Evolutionary conservation across 768 basidiomycete genomes (phyloP), one percentile per base, ranked within the genome.

Genomic region (Tremella yokohamensis): DNA sequence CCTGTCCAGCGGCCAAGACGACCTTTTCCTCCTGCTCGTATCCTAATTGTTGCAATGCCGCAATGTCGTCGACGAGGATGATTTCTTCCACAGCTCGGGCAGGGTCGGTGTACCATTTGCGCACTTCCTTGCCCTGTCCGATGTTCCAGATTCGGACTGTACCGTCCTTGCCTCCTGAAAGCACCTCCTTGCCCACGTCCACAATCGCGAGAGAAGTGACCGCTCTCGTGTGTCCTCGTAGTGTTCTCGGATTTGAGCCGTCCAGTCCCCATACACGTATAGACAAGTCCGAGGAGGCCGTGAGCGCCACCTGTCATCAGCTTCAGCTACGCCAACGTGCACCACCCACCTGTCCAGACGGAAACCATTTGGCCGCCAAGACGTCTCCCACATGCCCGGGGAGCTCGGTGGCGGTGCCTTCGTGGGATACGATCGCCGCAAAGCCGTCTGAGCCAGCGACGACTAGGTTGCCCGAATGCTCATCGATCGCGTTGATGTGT

Each of bases 101-200:
- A 26, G 69, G 77, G 25, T 80, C 62, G 37, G 72, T 79, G 11
- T 72, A 74, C 75, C 50, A 87, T 60, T 12, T 82, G 77, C 9
- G 79, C 8, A 84, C 79, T 57, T 81, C 79, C 19, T 79, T 73
- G 1, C 82, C 82, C 8, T 79, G 78, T 1, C 83, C 80, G 8
- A 89, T 83, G 61, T 88, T 85, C 88, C 89, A 89, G 2, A 88
- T 77, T 49, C 84, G 81, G 20, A 89, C 68, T 0, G 85, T 85
- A 2, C 84, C 83, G 70, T 90, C 88, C 56, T 84, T 83, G 0
- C 85, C 83, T 4, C 82, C 78, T 9, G 86, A 87, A 6, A 90
- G 66, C 49, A 90, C 73, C 64, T 85, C 84, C 20, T 83, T 81
- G 0, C 89, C 89, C 1, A 82, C 79, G 0, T 82, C 82, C 40